Evolutionary conservation across 2,329 filamentous ascomycete species (phyloP), one percentile per base, ranked within the genome.

Genomic region (Neonectria punicea): DNA sequence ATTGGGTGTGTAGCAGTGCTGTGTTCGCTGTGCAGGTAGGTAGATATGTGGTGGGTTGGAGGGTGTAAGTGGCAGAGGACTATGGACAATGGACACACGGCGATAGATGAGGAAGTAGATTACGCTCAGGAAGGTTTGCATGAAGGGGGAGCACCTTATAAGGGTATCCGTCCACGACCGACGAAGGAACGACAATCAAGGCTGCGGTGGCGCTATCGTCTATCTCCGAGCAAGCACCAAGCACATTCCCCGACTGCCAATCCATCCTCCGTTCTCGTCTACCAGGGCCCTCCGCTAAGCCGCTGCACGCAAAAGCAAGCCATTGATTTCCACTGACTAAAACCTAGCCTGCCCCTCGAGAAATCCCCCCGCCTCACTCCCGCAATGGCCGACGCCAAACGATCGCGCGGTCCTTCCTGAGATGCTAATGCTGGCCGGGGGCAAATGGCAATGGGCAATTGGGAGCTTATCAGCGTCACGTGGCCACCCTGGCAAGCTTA

Each of bases 401-500:
- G 56, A 53, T 20, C 47, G 62, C 58, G 39, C 20, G 39, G 39
- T 20, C 39, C 39, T 43, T 43, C 8, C n/a, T n/a, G 3, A 18
- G 16, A 61, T 69, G 65, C 59, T 63, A 58, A 47, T 44, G 43
- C 30, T 13, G n/a, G 54, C 30, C 25, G 25, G 43, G 39, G 39
- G n/a, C 39, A 43, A 28, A 39, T 34, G 34, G 59, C 41, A 34
- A 47, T 25, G 43, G 18, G 18, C 47, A 66, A 54, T 20, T 51
- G 28, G 69, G 70, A 71, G 69, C 71, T 74, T 74, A 74, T 74
- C 72, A 66, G 53, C 60, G 66, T 74, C 72, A 74, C 72, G 72
- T 74, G 66, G 72, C 63, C 54, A 50, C 59, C 57, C 44, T 54
- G 44, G 50, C 49, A 56, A 46, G 39, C 44, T 58, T 59, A 53